A percentile compares a stretch with the other conserved stretches of the same genome.
These are phyloP conservation scores for Cladophialophora carrionii DNA, from an alignment of 2,329 filamentous ascomycete species.

Conservation along the genomic window DNA sequence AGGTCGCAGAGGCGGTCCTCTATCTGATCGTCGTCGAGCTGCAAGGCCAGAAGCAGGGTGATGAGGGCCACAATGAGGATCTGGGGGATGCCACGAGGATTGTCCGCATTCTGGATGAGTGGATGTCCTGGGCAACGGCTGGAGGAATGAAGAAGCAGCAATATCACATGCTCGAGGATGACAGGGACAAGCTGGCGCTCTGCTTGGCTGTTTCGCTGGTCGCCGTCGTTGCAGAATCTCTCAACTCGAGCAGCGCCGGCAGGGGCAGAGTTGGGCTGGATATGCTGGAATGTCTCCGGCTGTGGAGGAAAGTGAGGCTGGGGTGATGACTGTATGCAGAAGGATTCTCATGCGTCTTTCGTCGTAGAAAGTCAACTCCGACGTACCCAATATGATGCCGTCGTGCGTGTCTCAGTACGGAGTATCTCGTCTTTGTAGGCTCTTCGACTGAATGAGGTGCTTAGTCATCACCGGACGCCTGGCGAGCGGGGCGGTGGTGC, in stretches of 20 bases:
- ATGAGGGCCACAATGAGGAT: constrained; percentile 5
- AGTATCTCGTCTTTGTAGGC: too few relatives aligned
- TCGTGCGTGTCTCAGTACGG: too few relatives aligned
- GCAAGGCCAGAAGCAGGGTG: constrained; percentile 1
- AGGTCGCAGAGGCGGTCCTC: constrained; percentile 39
- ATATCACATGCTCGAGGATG: constrained; percentile 34
- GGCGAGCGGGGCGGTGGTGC: not conserved
- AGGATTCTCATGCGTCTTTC: not conserved
- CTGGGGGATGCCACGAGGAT: constrained; percentile 35
- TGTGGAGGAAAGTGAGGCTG: constrained; percentile 42
- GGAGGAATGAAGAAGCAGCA: constrained; percentile 41
- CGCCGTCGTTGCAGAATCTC: constrained; percentile 36
- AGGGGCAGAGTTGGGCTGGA: constrained; percentile 37
- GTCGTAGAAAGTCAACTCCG: too few relatives aligned
- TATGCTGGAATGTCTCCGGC: constrained; percentile 41
- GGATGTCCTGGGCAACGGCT: constrained; percentile 39
- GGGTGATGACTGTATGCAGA: constrained; percentile 23
- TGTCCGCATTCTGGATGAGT: constrained; percentile 39
- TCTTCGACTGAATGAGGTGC: too few relatives aligned
- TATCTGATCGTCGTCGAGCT: constrained; percentile 41
- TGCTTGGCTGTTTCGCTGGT: constrained; percentile 40
- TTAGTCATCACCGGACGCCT: not conserved
- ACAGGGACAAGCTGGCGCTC: constrained; percentile 37
- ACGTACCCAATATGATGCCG: too few relatives aligned
- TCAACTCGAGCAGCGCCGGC: constrained; percentile 22